Evolutionary conservation across 768 basidiomycete genomes (phyloP).

Genomic region (Leccinum subtestaceum): DNA sequence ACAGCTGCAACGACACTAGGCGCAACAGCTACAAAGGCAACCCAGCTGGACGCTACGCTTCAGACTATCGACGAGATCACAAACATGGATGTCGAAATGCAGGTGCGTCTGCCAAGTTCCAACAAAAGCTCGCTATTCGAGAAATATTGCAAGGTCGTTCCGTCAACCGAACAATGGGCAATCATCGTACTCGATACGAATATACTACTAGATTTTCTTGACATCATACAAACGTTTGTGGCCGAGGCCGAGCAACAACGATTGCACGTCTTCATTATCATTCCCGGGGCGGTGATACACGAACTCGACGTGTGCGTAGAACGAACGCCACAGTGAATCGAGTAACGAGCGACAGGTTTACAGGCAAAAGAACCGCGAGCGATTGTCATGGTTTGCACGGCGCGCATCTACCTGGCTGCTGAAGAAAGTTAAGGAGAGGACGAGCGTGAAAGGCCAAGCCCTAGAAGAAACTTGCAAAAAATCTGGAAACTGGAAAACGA

Average conservation of each 20-base stretch:
- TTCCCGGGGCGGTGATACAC: slow-evolving; percentile 72
- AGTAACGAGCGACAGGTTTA: neutral
- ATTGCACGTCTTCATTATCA: slow-evolving; percentile 58
- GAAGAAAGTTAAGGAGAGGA: slow-evolving; percentile 55
- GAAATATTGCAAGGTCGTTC: slow-evolving; percentile 32
- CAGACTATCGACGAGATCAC: slow-evolving; percentile 52
- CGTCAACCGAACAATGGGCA: slow-evolving; percentile 39
- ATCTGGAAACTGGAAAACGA: slow-evolving; percentile 60
- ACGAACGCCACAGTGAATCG: neutral
- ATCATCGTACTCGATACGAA: slow-evolving; percentile 78
- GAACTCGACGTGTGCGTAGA: slow-evolving; percentile 69
- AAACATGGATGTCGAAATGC: slow-evolving; percentile 73
- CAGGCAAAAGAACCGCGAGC: slow-evolving; percentile 41
- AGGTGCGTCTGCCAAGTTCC: slow-evolving; percentile 40
- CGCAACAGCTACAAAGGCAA: slow-evolving; percentile 8
- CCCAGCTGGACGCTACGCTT: slow-evolving; percentile 39
- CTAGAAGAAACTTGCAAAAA: slow-evolving; percentile 59
- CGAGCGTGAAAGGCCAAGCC: slow-evolving; percentile 57
- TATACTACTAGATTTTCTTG: slow-evolving; percentile 66
- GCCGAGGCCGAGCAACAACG: slow-evolving; percentile 50
- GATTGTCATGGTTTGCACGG: slow-evolving; percentile 61
- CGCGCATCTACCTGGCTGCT: slow-evolving; percentile 69
- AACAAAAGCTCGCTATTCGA: neutral
- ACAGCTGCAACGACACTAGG: neutral
- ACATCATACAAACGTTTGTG: slow-evolving; percentile 61